Conservation (phyloP, 225 moss, liverwort and hornwort species). For the Pseudoscleropodium purum region DNA sequence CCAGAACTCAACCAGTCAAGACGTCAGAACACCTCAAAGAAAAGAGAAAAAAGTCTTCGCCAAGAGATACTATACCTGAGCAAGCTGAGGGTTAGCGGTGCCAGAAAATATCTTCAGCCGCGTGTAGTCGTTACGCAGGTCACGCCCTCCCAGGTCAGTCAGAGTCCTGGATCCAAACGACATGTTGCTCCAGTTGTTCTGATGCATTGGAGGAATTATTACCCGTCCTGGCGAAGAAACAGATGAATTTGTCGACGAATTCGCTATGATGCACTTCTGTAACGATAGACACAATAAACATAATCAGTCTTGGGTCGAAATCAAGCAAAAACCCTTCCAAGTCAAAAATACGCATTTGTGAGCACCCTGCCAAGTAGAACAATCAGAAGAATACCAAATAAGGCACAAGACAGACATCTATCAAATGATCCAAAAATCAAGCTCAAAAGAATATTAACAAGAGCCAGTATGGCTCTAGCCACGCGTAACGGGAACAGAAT, state of each 20-base stretch:
- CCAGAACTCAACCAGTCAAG: not conserved
- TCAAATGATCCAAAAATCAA: not conserved
- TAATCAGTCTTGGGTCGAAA: not conserved
- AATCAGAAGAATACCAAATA: not conserved
- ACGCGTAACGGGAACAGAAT: not conserved
- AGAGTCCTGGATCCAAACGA: conserved; percentile 41
- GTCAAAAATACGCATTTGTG: not conserved
- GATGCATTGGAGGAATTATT: conserved; percentile 43
- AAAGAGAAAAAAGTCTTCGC: not conserved
- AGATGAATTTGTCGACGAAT: conserved; percentile 27
- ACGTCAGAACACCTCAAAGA: not conserved
- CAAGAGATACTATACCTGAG: conserved; percentile 45
- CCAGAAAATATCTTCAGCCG: conserved; percentile 93
- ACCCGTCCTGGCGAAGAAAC: conserved; percentile 64
- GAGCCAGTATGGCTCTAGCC: not conserved
- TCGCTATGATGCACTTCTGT: conserved; percentile 35
- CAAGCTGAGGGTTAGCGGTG: conserved; percentile 70
- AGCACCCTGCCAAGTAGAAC: not conserved
- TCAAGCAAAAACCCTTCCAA: not conserved
- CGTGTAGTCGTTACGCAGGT: conserved; percentile 36
- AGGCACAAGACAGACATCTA: not conserved
- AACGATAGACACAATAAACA: not conserved
- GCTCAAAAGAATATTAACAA: not conserved
- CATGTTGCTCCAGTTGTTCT: conserved; percentile 45
- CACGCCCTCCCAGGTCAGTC: conserved; percentile 46